Percentiles rank a stretch among this genome's conserved stretches.
These are phyloP conservation scores for Pezizomycotina sp. DNA, from an alignment of 2,329 filamentous ascomycete genomes.

Conservation along the genomic window DNA sequence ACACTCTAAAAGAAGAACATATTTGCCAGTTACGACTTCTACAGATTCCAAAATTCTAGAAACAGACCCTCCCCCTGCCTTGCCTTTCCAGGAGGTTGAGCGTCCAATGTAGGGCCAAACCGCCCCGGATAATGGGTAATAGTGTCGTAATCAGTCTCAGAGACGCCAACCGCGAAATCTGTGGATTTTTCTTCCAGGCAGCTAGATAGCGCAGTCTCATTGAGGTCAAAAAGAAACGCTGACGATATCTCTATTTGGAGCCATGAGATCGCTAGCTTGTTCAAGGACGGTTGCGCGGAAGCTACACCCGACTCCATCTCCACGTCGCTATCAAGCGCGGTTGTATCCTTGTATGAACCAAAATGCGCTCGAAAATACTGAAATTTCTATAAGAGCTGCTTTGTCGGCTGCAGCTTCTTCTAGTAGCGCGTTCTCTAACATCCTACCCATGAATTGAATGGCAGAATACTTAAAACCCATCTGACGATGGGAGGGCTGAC, in stretches of 20 bases:
- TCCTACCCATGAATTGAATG: conserved; percentile 23
- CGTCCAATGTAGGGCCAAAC: conserved; percentile 81
- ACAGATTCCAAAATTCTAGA: conserved; percentile 63
- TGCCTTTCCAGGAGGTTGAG: conserved; percentile 60
- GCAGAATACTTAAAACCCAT: conserved; percentile 24
- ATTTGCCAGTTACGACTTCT: conserved; percentile 61
- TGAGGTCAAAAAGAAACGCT: conserved; percentile 66
- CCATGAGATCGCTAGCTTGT: conserved; percentile 41
- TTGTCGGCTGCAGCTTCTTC: conserved; percentile 15
- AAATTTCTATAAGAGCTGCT: conserved; percentile 23
- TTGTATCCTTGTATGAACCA: conserved; percentile 12
- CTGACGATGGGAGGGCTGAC: conserved; percentile 22
- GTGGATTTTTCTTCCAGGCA: conserved; percentile 43
- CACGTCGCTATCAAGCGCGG: conserved; percentile 25
- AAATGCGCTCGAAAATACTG: conserved; percentile 20
- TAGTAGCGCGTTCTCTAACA: conserved; percentile 23
- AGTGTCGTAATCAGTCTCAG: conserved; percentile 64
- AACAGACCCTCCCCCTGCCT: conserved; percentile 60
- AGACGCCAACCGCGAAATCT: conserved; percentile 55
- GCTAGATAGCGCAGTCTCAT: conserved; percentile 42
- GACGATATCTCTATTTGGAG: conserved; percentile 53
- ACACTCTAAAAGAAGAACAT: conserved; percentile 59
- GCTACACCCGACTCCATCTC: conserved; percentile 12
- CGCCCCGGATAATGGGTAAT: conserved; percentile 49
- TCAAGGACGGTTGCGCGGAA: conserved; percentile 33